Evolutionary conservation across 306 rosid species (phyloP).

Genomic region (Pyrus bretschneideri): DNA sequence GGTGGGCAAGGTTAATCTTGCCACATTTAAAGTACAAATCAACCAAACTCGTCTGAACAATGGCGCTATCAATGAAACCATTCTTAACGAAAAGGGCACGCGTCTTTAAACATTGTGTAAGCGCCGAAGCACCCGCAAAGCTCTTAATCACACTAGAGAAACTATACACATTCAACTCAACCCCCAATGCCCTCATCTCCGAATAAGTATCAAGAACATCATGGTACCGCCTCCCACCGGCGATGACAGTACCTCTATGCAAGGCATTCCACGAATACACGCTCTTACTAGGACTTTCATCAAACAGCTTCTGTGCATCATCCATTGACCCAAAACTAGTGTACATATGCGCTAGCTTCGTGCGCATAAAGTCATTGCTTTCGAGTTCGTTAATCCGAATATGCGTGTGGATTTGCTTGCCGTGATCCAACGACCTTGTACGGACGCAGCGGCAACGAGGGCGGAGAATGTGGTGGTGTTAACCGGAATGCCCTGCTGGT

Average conservation of each 20-base stretch:
- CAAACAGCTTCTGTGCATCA: slow-evolving; percentile 48
- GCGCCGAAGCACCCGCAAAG: slow-evolving; percentile 61
- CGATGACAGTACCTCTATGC: slow-evolving; percentile 63
- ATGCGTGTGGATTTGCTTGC: slow-evolving; percentile 38
- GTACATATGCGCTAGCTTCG: slow-evolving; percentile 52
- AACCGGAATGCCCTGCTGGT: slow-evolving; percentile 58
- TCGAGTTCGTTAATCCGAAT: slow-evolving; percentile 56
- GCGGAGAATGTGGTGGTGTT: slow-evolving; percentile 61
- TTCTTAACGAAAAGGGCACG: slow-evolving; percentile 70
- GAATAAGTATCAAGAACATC: slow-evolving; percentile 36
- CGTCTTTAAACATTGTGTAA: slow-evolving; percentile 55
- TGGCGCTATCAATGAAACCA: slow-evolving; percentile 48
- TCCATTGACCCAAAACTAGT: slow-evolving; percentile 47
- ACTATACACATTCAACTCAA: slow-evolving; percentile 65
- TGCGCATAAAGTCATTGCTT: slow-evolving; percentile 41
- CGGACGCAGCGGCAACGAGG: slow-evolving; percentile 57
- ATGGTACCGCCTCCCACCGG: slow-evolving; percentile 42
- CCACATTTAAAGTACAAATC: slow-evolving; percentile 45
- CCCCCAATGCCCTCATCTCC: slow-evolving; percentile 55
- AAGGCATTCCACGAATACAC: slow-evolving; percentile 71
- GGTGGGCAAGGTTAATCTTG: slow-evolving; percentile 40
- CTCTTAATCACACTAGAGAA: slow-evolving; percentile 72
- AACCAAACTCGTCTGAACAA: slow-evolving; percentile 39
- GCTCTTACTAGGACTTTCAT: slow-evolving; percentile 35
- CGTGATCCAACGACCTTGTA: slow-evolving; percentile 35